Conservation (phyloP, 2,329 filamentous ascomycete genomes). For the Bipolaris cookei region DNA sequence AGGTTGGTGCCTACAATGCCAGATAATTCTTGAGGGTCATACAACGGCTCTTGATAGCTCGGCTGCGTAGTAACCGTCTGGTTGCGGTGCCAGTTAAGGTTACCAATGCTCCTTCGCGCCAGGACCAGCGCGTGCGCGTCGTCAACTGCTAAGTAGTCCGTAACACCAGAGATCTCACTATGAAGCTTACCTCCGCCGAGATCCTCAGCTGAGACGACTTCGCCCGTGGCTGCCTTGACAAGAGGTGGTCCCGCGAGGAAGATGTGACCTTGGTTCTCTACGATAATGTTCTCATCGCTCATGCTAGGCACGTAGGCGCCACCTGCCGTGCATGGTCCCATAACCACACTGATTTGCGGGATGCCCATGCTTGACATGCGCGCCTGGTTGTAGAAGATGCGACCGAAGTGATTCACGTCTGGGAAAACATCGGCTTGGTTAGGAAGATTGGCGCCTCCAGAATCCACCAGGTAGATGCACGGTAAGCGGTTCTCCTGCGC, state of each 20-base stretch:
- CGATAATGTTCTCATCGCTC: conserved; percentile 97
- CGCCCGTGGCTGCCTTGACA: conserved; percentile 94
- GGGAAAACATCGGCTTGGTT: conserved; percentile 97
- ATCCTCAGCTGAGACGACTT: conserved; percentile 88
- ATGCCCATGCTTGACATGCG: conserved; percentile 88
- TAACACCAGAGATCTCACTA: conserved; percentile 87
- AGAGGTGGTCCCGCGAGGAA: conserved; percentile 94
- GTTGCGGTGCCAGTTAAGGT: conserved; percentile 83
- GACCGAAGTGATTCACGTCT: conserved; percentile 91
- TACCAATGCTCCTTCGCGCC: conserved; percentile 80
- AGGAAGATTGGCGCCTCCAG: conserved; percentile 91
- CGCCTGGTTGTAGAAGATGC: conserved; percentile 98
- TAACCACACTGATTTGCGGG: conserved; percentile 92
- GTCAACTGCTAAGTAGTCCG: conserved; percentile 92
- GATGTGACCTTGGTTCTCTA: conserved; percentile 93
- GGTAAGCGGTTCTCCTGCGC: conserved; percentile 82
- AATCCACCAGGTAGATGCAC: conserved; percentile 96
- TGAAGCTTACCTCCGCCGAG: conserved; percentile 90
- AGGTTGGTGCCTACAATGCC: conserved; percentile 92
- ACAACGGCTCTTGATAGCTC: conserved; percentile 75
- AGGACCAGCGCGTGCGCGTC: conserved; percentile 90
- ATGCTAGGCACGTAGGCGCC: conserved; percentile 96
- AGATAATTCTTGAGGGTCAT: conserved; percentile 78
- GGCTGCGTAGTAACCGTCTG: conserved; percentile 41
- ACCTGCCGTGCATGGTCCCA: conserved; percentile 96